Evolutionary conservation across 1,139 yeast species (phyloP).

Genomic region (Taiozyma sp.): DNA sequence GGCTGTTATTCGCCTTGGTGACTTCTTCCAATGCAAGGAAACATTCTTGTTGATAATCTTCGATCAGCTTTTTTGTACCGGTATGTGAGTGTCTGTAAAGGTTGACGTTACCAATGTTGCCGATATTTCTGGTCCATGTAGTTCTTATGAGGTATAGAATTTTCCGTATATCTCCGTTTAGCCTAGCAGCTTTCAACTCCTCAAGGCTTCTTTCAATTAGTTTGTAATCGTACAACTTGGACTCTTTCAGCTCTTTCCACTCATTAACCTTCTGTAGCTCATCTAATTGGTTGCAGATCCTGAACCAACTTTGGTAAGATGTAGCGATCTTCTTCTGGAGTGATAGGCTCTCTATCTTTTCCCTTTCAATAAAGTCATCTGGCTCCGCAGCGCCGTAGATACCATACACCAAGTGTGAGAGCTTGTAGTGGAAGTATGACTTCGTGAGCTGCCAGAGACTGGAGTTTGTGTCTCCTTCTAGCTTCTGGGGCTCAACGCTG

Average conservation of each 20-base stretch:
- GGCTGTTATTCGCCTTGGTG: constrained; percentile 21
- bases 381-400: constrained; percentile 9
- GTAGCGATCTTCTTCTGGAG: constrained; percentile 53
- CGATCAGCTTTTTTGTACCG: constrained; percentile 82
- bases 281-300: constrained; percentile 59
- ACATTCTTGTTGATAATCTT: constrained; percentile 79
- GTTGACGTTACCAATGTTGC: constrained; percentile 80
- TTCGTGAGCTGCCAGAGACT: constrained; percentile 7
- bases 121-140: constrained; percentile 78
- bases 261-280: constrained; percentile 50
- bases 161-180: constrained; percentile 48
- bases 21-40: constrained; percentile 47
- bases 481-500: neutral
- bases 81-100: constrained; percentile 73
- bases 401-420: constrained; percentile 1
- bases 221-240: constrained; percentile 66
- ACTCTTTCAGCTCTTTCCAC: constrained; percentile 65
- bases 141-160: constrained; percentile 75
- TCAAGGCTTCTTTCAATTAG: constrained; percentile 47
- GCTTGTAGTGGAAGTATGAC: constrained; percentile 1
- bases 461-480: neutral
- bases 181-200: constrained; percentile 60
- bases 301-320: constrained; percentile 68
- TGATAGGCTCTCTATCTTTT: constrained; percentile 31
- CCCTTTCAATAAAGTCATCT: constrained; percentile 17